Evolutionary conservation across 352 stramenopile genomes (phyloP).

Genomic region (Thalassiosira livingstoniorum): DNA sequence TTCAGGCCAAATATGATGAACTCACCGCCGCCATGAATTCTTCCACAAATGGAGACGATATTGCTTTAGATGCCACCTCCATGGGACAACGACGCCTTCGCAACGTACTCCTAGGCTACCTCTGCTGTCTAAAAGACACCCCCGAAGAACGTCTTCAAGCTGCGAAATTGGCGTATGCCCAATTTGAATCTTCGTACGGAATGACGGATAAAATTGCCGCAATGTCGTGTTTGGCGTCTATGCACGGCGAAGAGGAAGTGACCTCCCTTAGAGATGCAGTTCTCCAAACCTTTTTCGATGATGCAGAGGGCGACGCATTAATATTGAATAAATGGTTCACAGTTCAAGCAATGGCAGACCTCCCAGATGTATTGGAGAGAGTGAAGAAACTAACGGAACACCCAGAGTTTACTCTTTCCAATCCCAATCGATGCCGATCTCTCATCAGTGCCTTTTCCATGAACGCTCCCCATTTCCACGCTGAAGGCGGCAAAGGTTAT

Average conservation of each 20-base stretch:
- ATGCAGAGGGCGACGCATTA: constrained; percentile 83
- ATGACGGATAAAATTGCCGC: constrained; percentile 90
- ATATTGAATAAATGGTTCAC: constrained; percentile 90
- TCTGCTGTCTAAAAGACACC: constrained; percentile 81
- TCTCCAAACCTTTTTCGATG: constrained; percentile 86
- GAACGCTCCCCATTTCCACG: constrained; percentile 87
- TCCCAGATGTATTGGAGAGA: constrained; percentile 81
- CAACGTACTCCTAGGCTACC: constrained; percentile 87
- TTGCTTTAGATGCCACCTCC: constrained; percentile 80
- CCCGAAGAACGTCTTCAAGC: constrained; percentile 71
- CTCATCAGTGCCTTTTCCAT: constrained; percentile 86
- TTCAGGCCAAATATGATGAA: constrained; percentile 68
- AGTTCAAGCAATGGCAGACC: constrained; percentile 84
- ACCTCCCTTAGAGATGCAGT: constrained; percentile 65
- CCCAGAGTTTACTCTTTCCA: constrained; percentile 88
- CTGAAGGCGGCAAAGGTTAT: constrained; percentile 85
- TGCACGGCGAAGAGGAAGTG: constrained; percentile 71
- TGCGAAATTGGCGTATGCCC: constrained; percentile 67
- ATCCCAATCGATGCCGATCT: constrained; percentile 88
- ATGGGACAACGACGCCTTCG: constrained; percentile 86
- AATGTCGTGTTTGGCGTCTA: constrained; percentile 78
- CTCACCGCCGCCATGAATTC: constrained; percentile 63
- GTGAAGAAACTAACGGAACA: constrained; percentile 80
- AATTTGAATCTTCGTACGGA: constrained; percentile 83
- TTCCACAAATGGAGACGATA: constrained; percentile 28